Conservation (phyloP, 2,329 filamentous ascomycete genomes). For the Aspergillus arachidicola region DNA sequence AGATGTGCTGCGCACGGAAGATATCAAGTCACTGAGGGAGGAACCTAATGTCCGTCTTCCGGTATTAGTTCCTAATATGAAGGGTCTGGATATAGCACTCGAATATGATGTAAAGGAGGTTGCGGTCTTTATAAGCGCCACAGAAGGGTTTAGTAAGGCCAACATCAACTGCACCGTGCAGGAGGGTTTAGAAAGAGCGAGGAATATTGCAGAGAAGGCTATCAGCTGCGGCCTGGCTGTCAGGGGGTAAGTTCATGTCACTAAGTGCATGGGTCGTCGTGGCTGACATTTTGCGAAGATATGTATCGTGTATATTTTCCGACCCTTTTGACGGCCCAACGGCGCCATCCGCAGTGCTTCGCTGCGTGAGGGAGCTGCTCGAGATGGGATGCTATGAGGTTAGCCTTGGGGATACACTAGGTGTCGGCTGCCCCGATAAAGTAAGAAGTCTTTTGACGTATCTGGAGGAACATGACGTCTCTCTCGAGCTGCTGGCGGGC, state of each 20-base stretch:
- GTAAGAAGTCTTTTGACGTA: slow-evolving; percentile 36
- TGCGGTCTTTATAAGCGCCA: slow-evolving; percentile 46
- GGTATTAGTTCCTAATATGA: slow-evolving; percentile 46
- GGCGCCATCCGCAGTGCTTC: slow-evolving; percentile 53
- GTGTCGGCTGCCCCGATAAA: slow-evolving; percentile 69
- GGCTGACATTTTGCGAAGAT: slow-evolving; percentile 12
- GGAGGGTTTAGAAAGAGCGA: slow-evolving; percentile 39
- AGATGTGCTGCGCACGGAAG: slow-evolving; percentile 20
- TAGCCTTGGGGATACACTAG: slow-evolving; percentile 85
- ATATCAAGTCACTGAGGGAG: slow-evolving; percentile 57
- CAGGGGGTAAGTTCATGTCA: slow-evolving; percentile 31
- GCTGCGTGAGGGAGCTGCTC: slow-evolving; percentile 61
- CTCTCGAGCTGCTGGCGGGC: slow-evolving; percentile 71
- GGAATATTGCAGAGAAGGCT: slow-evolving; percentile 35
- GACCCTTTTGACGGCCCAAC: slow-evolving; percentile 57
- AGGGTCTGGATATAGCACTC: slow-evolving; percentile 60
- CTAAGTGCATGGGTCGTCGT: background rate
- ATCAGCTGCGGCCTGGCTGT: slow-evolving; percentile 31
- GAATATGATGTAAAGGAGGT: slow-evolving; percentile 39
- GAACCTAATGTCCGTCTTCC: slow-evolving; percentile 31
- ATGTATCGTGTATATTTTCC: slow-evolving; percentile 47
- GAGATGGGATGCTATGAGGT: slow-evolving; percentile 92
- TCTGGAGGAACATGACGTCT: slow-evolving; percentile 55
- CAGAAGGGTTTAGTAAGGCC: slow-evolving; percentile 45
- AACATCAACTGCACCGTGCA: slow-evolving; percentile 47